Conservation (phyloP, 1,284 basidiomycete species). For the Cerioporus squamosus region DNA sequence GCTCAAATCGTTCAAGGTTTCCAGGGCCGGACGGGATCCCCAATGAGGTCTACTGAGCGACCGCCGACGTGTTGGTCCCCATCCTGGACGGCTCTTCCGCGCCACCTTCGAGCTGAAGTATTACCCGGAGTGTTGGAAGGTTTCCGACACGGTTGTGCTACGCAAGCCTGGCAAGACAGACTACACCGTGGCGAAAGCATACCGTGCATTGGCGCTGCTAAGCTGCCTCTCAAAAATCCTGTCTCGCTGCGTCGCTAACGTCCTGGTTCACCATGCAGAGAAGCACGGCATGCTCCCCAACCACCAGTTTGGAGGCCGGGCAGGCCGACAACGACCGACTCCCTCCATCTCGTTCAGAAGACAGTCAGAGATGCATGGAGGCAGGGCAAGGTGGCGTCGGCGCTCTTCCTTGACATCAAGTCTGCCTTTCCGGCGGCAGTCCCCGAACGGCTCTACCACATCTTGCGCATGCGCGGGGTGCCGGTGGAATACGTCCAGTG, state of each 20-base stretch:
- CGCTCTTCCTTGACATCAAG: conserved; percentile 44
- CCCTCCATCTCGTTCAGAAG: no score
- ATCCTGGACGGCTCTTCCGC: conserved; percentile 31
- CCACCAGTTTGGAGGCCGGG: conserved; percentile 40
- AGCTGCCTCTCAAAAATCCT: conserved; percentile 41
- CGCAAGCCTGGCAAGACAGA: conserved; percentile 42
- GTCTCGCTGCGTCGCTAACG: conserved; percentile 30
- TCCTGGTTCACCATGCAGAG: conserved; percentile 29
- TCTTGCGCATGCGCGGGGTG: conserved; percentile 34
- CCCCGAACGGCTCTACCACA: conserved; percentile 34
- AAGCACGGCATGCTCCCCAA: conserved; percentile 27
- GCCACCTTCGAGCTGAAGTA: conserved; percentile 29
- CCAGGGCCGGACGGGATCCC: conserved; percentile 39
- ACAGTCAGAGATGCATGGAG: conserved; percentile 43
- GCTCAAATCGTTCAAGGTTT: conserved; percentile 39
- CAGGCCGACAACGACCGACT: conserved; percentile 42
- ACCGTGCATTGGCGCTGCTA: conserved; percentile 44
- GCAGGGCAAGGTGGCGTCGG: conserved; percentile 32
- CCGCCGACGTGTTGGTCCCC: no score
- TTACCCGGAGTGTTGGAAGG: conserved; percentile 39
- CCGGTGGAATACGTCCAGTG: conserved; percentile 31
- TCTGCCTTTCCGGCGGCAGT: conserved; percentile 43
- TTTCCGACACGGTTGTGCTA: conserved; percentile 39
- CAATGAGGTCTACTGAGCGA: no score
- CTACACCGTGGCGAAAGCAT: conserved; percentile 41